Percentiles rank a stretch among this genome's conserved stretches.
phyloP scores from a whole-genome alignment of 1,284 basidiomycete genomes.

The Cryptococcus sp. region DNA sequence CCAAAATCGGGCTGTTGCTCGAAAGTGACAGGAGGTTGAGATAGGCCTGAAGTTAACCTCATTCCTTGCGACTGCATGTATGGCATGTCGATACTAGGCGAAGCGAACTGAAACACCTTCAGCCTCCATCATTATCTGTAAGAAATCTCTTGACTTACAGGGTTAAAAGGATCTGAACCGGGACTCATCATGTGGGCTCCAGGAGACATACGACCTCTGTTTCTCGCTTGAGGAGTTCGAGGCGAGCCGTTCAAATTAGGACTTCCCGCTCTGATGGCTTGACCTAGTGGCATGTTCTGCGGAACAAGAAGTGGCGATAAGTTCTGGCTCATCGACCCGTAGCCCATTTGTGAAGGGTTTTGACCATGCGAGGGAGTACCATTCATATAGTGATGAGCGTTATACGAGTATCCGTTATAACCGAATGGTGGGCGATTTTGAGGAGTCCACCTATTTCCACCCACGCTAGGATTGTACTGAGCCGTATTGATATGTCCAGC shows the following conservation, averaged over 20 bases:
- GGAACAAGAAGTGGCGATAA: constrained; percentile 37
- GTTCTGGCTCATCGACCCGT: constrained; percentile 2
- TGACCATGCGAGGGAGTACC: neutral
- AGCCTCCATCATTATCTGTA: neutral
- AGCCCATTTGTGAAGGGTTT: constrained; percentile 3
- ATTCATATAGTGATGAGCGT: neutral
- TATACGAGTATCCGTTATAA: neutral
- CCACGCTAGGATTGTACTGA: neutral
- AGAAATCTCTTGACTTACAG: constrained; percentile 24
- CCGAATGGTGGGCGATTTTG: neutral
- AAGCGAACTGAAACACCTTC: constrained; percentile 27
- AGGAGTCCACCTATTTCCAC: neutral
- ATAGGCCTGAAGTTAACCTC: constrained; percentile 23
- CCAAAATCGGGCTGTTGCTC: constrained; percentile 42
- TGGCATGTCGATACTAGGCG: constrained; percentile 38
- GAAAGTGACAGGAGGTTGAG: constrained; percentile 32
- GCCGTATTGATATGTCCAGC: constrained; percentile 3
- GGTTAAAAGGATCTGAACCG: constrained; percentile 48
- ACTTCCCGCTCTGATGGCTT: constrained; percentile 23
- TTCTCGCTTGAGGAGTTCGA: constrained; percentile 33
- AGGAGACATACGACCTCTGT: constrained; percentile 33
- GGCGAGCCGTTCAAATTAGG: constrained; percentile 21
- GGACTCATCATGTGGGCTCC: constrained; percentile 44
- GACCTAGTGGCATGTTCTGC: constrained; percentile 40
- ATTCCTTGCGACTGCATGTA: constrained; percentile 24